phyloP scores from a whole-genome alignment of 2,329 filamentous ascomycete genomes.

The Stachybotrys chlorohalonatus region DNA sequence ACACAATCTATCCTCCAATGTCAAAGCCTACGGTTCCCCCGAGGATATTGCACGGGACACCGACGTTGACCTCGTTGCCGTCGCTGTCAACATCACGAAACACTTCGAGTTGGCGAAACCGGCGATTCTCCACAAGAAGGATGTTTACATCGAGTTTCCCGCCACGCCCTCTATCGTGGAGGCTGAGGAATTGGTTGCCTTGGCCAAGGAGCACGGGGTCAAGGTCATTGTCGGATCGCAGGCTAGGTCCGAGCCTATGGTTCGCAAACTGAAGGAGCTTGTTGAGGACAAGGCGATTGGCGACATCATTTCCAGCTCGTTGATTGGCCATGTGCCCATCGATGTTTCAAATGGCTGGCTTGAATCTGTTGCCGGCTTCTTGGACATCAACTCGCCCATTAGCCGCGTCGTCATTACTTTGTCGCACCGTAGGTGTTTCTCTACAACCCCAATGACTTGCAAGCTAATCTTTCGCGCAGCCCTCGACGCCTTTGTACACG shows the following conservation, averaged over 20 bases:
- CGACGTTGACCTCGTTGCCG: conserved; percentile 41
- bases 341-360: conserved; percentile 3
- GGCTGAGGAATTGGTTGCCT: conserved; percentile 25
- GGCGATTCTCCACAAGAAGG: conserved; percentile 35
- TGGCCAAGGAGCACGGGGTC: conserved; percentile 19
- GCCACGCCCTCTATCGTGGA: conserved; percentile 28
- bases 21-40: conserved; percentile 34
- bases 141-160: conserved; percentile 45
- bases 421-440: neutral
- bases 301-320: conserved; percentile 34
- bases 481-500: conserved; percentile 20
- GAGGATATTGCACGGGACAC: conserved; percentile 31
- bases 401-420: neutral
- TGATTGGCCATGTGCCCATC: conserved; percentile 24
- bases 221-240: conserved; percentile 37
- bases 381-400: neutral
- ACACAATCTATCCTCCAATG: conserved; percentile 25
- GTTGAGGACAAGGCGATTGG: conserved; percentile 33
- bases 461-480: conserved; percentile 10
- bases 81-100: conserved; percentile 37
- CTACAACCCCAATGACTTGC: neutral
- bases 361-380: neutral
- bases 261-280: conserved; percentile 30
- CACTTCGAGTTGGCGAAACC: conserved; percentile 32
- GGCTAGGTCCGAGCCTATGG: conserved; percentile 29